Evolutionary conservation across 2,329 filamentous ascomycete species (phyloP).

Genomic region (Alternaria rosae): DNA sequence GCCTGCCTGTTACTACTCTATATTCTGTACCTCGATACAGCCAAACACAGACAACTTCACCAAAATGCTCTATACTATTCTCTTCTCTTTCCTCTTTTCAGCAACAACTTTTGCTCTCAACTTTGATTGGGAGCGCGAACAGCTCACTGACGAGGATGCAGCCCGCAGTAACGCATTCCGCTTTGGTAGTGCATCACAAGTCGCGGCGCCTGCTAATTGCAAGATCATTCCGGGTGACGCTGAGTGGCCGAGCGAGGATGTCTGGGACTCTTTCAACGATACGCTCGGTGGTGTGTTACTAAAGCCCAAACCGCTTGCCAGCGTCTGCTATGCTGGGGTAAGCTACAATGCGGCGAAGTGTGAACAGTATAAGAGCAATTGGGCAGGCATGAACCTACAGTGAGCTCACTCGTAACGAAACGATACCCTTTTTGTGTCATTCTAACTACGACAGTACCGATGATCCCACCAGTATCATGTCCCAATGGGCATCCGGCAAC

Average conservation of each 20-base stretch:
- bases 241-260: constrained; percentile 30
- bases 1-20: background rate
- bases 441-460: constrained; percentile 23
- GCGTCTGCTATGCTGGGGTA: constrained; percentile 30
- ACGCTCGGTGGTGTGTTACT: constrained; percentile 32
- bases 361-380: constrained; percentile 21
- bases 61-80: background rate
- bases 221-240: constrained; percentile 28
- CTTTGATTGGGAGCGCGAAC: constrained; percentile 34
- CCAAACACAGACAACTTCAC: background rate
- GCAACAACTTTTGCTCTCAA: constrained; percentile 18
- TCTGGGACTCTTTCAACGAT: constrained; percentile 32
- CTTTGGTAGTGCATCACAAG: constrained; percentile 16
- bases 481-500: constrained; percentile 34
- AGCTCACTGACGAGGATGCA: constrained; percentile 31
- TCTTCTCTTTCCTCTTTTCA: background rate
- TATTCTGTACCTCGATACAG: background rate
- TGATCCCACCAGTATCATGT: constrained; percentile 31
- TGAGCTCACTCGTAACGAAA: constrained; percentile 7
- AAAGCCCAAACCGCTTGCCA: constrained; percentile 32
- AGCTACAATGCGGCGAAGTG: constrained; percentile 27
- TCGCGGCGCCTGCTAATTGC: constrained; percentile 17
- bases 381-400: constrained; percentile 30
- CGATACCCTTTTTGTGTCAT: background rate
- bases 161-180: constrained; percentile 20